A percentile compares a stretch with the other conserved stretches of the same genome.
These are phyloP conservation scores for Brasenia schreberi DNA, from an alignment of 164 flowering plant species.

Conservation along the genomic window DNA sequence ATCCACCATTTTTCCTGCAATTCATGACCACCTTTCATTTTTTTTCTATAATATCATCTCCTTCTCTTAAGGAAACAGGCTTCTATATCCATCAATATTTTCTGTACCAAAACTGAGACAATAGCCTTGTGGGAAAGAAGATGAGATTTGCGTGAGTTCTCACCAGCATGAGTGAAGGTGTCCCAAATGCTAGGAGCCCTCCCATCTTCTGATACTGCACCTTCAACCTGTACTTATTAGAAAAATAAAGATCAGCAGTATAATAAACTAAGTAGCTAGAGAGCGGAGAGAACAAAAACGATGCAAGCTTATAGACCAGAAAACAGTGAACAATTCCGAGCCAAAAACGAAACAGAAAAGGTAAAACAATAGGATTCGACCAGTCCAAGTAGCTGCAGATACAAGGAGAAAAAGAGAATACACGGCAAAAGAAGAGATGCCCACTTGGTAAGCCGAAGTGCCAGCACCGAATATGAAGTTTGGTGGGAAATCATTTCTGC, in stretches of 20 bases:
- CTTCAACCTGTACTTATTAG: slow-evolving; percentile 5
- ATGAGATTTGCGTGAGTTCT: background rate
- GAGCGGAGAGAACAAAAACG: no score
- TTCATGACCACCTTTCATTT: background rate
- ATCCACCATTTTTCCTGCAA: slow-evolving; percentile 4
- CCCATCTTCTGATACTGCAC: slow-evolving; percentile 20
- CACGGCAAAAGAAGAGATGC: background rate
- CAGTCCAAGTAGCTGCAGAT: background rate
- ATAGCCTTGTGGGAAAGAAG: background rate
- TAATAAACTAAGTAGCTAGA: no score
- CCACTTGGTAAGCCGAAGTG: slow-evolving; percentile 19
- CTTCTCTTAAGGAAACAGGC: background rate
- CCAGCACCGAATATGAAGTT: slow-evolving; percentile 19
- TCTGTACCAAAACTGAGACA: background rate
- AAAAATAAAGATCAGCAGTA: no score
- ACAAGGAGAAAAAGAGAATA: background rate
- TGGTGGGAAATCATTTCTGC: slow-evolving; percentile 16
- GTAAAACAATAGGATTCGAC: background rate
- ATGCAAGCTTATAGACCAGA: no score
- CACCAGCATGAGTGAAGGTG: slow-evolving; percentile 14
- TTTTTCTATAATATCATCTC: background rate
- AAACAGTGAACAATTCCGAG: background rate
- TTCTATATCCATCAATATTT: background rate
- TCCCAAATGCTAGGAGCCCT: slow-evolving; percentile 25
- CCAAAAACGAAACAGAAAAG: background rate